Conservation (phyloP, 2,329 filamentous ascomycete genomes). For the Bisporella sp. region DNA sequence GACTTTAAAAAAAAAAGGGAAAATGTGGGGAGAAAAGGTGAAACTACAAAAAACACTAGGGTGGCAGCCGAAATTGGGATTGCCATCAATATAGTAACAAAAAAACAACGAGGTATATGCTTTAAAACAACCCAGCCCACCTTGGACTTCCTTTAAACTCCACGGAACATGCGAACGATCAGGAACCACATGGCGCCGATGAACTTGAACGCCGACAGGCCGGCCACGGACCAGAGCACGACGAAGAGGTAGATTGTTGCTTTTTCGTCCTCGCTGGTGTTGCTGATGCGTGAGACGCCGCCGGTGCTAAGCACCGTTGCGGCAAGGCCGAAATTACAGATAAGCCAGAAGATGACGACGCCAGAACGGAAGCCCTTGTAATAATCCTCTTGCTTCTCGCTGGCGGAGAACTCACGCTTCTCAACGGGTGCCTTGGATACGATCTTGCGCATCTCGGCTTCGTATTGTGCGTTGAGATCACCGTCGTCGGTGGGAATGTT, state of each 20-base stretch:
- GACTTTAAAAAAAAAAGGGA: no score
- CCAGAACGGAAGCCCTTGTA: conserved; percentile 93
- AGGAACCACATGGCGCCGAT: conserved; percentile 47
- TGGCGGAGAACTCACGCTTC: conserved; percentile 49
- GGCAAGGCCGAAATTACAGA: conserved; percentile 83
- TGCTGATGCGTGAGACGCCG: conserved; percentile 72
- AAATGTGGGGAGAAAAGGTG: no score
- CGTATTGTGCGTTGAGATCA: conserved; percentile 92
- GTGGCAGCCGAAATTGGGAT: no score
- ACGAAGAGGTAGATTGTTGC: conserved; percentile 27
- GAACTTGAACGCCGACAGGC: conserved; percentile 27
- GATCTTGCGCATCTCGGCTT: conserved; percentile 73
- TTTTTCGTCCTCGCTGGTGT: conserved; percentile 42
- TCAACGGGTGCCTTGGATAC: conserved; percentile 66
- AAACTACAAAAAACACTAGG: no score
- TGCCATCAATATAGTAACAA: no score
- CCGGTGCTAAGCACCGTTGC: conserved; percentile 83
- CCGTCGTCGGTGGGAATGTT: conserved; percentile 80
- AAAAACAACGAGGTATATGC: not conserved
- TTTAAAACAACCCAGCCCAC: not conserved
- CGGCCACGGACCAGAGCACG: conserved; percentile 30
- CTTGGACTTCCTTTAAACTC: conserved; percentile 39
- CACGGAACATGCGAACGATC: conserved; percentile 78
- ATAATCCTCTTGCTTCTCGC: conserved; percentile 92
- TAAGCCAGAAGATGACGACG: conserved; percentile 93